These are phyloP conservation scores for Solanum ossicruentum DNA, from an alignment of 257 asterid species.

Conservation along the genomic window DNA sequence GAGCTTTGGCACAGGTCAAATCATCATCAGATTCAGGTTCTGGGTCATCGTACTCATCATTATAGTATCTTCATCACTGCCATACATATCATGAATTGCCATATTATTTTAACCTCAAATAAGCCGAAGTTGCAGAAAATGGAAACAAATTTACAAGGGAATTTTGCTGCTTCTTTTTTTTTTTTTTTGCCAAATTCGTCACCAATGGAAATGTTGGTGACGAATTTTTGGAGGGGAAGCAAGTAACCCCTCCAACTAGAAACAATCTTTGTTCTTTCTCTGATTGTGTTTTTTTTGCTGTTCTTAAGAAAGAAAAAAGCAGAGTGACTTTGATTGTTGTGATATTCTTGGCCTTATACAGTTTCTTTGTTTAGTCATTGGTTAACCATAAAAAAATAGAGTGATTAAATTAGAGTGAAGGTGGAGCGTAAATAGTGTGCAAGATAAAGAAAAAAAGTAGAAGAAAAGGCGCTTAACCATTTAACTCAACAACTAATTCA, in stretches of 20 bases:
- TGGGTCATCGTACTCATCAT: not conserved
- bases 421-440: not conserved
- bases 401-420: not conserved
- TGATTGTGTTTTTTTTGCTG: not conserved
- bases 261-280: not conserved
- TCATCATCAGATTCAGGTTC: slow-evolving; percentile 6
- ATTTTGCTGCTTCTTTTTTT: not conserved
- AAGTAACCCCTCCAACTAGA: not conserved
- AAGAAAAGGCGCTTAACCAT: not conserved
- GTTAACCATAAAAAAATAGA: not conserved
- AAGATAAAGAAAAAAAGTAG: not conserved
- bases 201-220: not conserved
- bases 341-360: not conserved
- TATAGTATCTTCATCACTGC: slow-evolving; percentile 23
- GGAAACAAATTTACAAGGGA: not conserved
- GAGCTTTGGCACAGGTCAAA: not conserved
- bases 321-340: not conserved
- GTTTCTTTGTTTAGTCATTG: not conserved
- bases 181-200: not conserved
- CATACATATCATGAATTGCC: slow-evolving; percentile 9
- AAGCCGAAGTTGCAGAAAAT: not conserved
- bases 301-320: not conserved
- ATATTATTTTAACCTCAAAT: not conserved
- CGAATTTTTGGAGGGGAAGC: not conserved
- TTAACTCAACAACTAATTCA: not conserved